A percentile compares a stretch with the other conserved stretches of the same genome.
Evolutionary conservation across 139 green algal genomes (phyloP).

Genomic region (Auxenochlorella pyrenoidosa): DNA sequence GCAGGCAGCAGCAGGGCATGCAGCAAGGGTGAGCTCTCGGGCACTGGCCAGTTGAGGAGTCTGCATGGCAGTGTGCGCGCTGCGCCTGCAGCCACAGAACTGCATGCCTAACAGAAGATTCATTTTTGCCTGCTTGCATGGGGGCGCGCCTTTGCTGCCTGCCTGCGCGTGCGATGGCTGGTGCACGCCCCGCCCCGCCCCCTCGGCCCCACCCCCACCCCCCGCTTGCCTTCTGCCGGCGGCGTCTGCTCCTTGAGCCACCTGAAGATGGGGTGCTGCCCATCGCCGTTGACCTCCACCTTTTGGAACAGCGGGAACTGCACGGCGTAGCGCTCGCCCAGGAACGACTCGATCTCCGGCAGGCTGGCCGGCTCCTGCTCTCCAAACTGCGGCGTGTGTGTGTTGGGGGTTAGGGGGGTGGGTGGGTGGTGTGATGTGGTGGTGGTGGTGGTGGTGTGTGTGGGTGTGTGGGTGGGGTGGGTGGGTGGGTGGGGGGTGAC

Average conservation of each 20-base stretch:
- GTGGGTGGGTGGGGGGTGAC: too few species aligned
- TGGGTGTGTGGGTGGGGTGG: too few species aligned
- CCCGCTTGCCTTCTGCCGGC: slow-evolving; percentile 16
- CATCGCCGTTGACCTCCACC: slow-evolving; percentile 40
- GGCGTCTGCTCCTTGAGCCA: slow-evolving; percentile 74
- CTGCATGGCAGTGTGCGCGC: neutral
- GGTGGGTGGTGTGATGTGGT: too few species aligned
- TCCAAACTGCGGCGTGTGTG: slow-evolving; percentile 57
- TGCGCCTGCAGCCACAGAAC: too few species aligned
- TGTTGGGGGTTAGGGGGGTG: neutral
- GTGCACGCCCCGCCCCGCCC: neutral
- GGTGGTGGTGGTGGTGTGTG: too few species aligned
- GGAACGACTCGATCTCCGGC: slow-evolving; percentile 68
- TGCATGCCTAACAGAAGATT: too few species aligned
- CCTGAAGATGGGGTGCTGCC: slow-evolving; percentile 52
- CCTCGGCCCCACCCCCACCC: neutral
- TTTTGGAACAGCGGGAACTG: slow-evolving; percentile 97
- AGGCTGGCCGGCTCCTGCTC: slow-evolving; percentile 70
- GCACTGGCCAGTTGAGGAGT: neutral
- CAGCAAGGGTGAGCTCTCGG: neutral
- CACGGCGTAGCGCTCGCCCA: slow-evolving; percentile 58
- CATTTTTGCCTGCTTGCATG: too few species aligned
- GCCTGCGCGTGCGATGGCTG: too few species aligned
- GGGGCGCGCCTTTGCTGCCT: too few species aligned
- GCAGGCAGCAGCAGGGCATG: neutral